Conservation (phyloP, 495 filamentous ascomycete genomes). For the Penicillium roqueforti region DNA sequence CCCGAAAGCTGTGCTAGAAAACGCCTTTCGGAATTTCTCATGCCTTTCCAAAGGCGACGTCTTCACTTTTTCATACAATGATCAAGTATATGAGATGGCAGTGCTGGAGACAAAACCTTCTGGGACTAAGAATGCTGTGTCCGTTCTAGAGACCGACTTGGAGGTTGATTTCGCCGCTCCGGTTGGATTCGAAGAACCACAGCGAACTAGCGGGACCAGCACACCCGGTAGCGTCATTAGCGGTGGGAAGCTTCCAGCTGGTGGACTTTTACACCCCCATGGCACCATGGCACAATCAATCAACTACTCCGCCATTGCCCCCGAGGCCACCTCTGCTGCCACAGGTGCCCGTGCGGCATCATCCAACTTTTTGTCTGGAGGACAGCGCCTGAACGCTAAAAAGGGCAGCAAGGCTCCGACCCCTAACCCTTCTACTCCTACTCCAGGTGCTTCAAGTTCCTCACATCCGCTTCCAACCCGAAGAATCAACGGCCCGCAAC, state of each 20-base stretch:
- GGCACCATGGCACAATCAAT: constrained; percentile 96
- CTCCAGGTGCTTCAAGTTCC: constrained; percentile 61
- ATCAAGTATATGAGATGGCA: constrained; percentile 84
- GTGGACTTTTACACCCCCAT: constrained; percentile 71
- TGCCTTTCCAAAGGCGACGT: constrained; percentile 87
- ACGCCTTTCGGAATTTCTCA: constrained; percentile 90
- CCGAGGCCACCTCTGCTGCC: constrained; percentile 60
- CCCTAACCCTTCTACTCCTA: constrained; percentile 76
- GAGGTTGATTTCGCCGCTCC: constrained; percentile 93
- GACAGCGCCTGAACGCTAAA: constrained; percentile 74
- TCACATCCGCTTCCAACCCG: constrained; percentile 42
- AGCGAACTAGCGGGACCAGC: constrained; percentile 55
- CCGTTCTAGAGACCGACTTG: constrained; percentile 90
- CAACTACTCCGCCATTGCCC: constrained; percentile 93
- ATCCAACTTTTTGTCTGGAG: constrained; percentile 72
- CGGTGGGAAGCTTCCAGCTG: constrained; percentile 54
- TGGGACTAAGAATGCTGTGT: constrained; percentile 70
- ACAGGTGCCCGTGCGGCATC: constrained; percentile 59
- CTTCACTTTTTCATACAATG: constrained; percentile 94
- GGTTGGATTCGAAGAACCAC: constrained; percentile 86
- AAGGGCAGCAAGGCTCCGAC: constrained; percentile 75
- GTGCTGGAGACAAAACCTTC: constrained; percentile 89
- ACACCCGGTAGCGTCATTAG: constrained; percentile 62
- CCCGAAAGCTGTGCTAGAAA: constrained; percentile 96
- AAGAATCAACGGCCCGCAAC: constrained; percentile 75